Evolutionary conservation across 164 flowering plant species (phyloP), one percentile per base, ranked within the genome.

Genomic region (Vitis rotundifolia): DNA sequence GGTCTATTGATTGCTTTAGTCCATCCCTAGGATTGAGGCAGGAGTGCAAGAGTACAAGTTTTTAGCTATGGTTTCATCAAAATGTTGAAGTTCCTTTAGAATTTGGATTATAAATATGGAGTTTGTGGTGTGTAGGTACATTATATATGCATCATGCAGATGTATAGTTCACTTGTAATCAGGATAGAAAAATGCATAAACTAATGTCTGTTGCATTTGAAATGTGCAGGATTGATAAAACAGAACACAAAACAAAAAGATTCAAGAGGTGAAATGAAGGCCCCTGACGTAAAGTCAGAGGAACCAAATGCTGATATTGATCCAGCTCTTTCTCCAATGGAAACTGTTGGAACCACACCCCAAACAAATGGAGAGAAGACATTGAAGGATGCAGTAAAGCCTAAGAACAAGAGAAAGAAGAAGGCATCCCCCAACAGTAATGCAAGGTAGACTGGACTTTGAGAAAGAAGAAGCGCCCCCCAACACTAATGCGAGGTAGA

Each of bases 331-430:
- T 44, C 59, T 29, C 80, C 69, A 14, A 64, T 62, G 49, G 83
- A 78, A 51, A 49, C 73, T 48, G 16, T 73, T 54, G 72, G 26
- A 63, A 59, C 53, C 49, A 78, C 49, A 50, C 19, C 28, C 37
- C 74, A 63, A 64, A 64, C 49, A 8, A 77, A 67, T 19, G 72
- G 70, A 65, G 80, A 56, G 66, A 87, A 82, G 75, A 89, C 89
- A 13, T 77, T 90, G 77, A 73, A 70, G 61, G 97, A 92, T 87
- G 92, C 97, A 61, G 91, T 92, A 75, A 92, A 92, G 79, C 92
- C 88, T 2, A 92, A 87, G 79, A 78, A 80, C 81, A 85, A 77
- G 73, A 82, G 89, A 67, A 90, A 81, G 76, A 88, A 87, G 83
- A 82, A 70, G 78, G 61, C 68, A 47, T 62, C 82, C 3, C 74